These are phyloP conservation scores for Bombardia bombarda DNA, from an alignment of 495 filamentous ascomycete species.

Conservation along the genomic window DNA sequence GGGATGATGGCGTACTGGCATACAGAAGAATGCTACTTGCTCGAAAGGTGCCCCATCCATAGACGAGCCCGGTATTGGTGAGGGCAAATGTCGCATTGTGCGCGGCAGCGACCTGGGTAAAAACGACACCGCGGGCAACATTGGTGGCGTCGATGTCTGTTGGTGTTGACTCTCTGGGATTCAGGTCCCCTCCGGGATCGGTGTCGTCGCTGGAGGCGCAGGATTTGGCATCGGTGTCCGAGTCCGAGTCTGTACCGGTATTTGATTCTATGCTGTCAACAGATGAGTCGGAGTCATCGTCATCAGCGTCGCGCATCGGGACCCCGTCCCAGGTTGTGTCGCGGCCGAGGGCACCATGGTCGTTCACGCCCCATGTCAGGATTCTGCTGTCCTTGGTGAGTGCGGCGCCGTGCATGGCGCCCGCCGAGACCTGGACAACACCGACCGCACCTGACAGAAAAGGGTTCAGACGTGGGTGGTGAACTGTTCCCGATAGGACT, in stretches of 20 bases:
- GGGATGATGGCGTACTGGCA: not conserved
- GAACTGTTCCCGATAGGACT: not conserved
- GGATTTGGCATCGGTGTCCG: too few relatives aligned
- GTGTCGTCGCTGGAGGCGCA: not conserved
- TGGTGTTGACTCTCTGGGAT: slow-evolving; percentile 1
- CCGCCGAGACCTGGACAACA: not conserved
- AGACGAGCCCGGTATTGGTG: not conserved
- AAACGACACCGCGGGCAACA: not conserved
- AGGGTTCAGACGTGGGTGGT: not conserved
- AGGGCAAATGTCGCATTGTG: not conserved
- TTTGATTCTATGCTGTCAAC: not conserved
- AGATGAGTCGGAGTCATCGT: too few relatives aligned
- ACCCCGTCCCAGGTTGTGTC: not conserved
- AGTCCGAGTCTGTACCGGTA: too few relatives aligned
- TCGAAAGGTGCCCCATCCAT: slow-evolving; percentile 2
- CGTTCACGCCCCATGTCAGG: slow-evolving; percentile 2
- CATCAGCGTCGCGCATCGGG: not conserved
- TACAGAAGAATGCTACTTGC: not conserved
- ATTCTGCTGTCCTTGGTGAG: not conserved
- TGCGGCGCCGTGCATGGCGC: slow-evolving; percentile 1
- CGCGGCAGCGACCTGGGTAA: not conserved
- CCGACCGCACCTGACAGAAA: not conserved
- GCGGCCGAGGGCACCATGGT: not conserved
- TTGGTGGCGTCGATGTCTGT: not conserved
- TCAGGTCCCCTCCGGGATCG: not conserved